Conservation (phyloP, 1,139 yeast species). For the Hanseniaspora uvarum region DNA sequence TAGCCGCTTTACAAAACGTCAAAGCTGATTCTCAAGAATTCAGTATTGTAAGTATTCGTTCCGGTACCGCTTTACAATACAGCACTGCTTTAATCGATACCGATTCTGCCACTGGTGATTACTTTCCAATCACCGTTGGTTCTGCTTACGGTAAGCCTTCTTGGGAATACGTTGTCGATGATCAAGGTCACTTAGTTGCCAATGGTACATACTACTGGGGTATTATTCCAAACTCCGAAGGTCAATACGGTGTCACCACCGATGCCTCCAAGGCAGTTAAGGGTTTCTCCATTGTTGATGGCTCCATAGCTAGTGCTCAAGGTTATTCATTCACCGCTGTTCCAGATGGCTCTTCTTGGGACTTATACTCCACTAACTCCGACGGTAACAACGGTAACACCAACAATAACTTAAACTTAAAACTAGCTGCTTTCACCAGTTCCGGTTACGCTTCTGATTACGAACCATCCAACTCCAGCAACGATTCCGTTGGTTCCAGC, state of each 20-base stretch:
- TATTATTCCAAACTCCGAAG: constrained; percentile 19
- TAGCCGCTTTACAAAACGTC: constrained; percentile 1
- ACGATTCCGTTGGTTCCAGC: constrained; percentile 1
- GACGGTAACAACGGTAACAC: constrained; percentile 24
- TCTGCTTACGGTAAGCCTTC: constrained; percentile 1
- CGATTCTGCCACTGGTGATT: constrained; percentile 6
- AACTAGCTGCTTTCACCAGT: constrained; percentile 5
- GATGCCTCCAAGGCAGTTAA: constrained; percentile 13
- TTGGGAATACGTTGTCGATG: constrained; percentile 26
- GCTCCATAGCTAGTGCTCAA: constrained; percentile 20
- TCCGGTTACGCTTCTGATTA: constrained; percentile 16
- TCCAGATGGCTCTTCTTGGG: constrained; percentile 27
- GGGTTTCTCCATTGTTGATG: constrained; percentile 19
- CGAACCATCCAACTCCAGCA: constrained; percentile 3
- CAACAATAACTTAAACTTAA: constrained; percentile 3
- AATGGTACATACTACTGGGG: constrained; percentile 28
- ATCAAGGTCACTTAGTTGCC: constrained; percentile 29
- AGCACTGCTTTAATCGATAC: constrained; percentile 19
- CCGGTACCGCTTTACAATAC: constrained; percentile 31
- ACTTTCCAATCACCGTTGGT: constrained; percentile 20
- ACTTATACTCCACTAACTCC: constrained; percentile 25
- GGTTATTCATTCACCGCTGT: constrained; percentile 26
- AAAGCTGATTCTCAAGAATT: constrained; percentile 29
- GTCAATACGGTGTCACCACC: constrained; percentile 15
- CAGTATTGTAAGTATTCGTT: constrained; percentile 29